Base-by-base conservation (phyloP, 2,329 filamentous ascomycete genomes). In the Pseudocercospora ulei region DNA sequence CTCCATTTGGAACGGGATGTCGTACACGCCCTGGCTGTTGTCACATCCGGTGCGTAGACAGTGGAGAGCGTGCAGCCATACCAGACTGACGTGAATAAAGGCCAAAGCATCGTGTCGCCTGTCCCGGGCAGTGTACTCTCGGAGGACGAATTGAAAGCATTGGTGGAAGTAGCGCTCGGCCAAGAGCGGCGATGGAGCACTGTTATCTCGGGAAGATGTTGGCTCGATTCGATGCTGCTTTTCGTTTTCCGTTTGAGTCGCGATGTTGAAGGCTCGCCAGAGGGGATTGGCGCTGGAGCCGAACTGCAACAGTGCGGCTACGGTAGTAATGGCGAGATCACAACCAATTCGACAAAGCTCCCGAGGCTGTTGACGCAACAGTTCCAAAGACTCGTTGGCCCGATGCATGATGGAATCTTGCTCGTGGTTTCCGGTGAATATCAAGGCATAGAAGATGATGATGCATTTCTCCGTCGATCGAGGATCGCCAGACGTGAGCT, bases 361-460 rank as follows among this genome's bases (percentile, higher is more conserved):
- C 8, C 42, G 26, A 35, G 85, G 78, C 8, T 78, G 71, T 3
- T 60, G 59, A 40, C 79, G 70, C 0, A 87, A 59, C 0, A 68
- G 56, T 0, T 52, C 52, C 0, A 76, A 51, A 26, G 81, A 81
- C 1, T 71, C 65, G 0, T 59, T 43, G 9, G 65, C 62, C 0
- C 69, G 65, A 0, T 57, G 31, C 0, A 66, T 53, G 13, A 78
- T 71, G 3, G 62, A 64, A 0, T 74, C 67, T 1, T 60, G 50
- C 1, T 62, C 56, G 13, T 67, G 67, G n/a, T n/a, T n/a, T 1
- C 65, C 64, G 0, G 69, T 72, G 34, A 83, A 83, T 0, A 83
- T 59, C 5, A 79, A 68, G 0, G 71, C 80, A 44, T 84, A 78
- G 0, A 72, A 65, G 3, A 71, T 73, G 8, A 84, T 74, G 41